Evolutionary conservation across 768 basidiomycete species (phyloP).

Genomic region (Russula lepida): DNA sequence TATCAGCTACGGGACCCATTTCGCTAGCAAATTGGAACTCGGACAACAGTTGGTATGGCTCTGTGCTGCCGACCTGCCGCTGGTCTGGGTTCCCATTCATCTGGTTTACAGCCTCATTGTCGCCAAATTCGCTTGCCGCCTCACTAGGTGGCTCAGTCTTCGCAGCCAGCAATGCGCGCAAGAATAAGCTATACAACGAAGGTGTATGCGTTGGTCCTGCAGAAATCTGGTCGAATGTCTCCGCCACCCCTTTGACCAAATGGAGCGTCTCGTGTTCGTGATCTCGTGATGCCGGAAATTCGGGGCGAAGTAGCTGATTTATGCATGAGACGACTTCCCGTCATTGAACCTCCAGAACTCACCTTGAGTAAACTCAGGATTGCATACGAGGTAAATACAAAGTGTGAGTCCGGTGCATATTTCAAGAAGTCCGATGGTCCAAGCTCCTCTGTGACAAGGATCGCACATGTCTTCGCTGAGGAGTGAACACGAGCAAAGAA

Average conservation of each 20-base stretch:
- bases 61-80: slow-evolving; percentile 2
- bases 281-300: slow-evolving; percentile 69
- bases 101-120: neutral
- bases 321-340: neutral
- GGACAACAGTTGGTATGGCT: slow-evolving; percentile 28
- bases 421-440: slow-evolving; percentile 68
- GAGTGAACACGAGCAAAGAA: slow-evolving; percentile 77
- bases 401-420: slow-evolving; percentile 85
- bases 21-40: slow-evolving; percentile 71
- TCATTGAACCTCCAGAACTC: slow-evolving; percentile 20
- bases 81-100: slow-evolving; percentile 14
- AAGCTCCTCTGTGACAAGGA: slow-evolving; percentile 68
- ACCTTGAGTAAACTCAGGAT: slow-evolving; percentile 91
- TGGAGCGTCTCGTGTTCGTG: slow-evolving; percentile 62
- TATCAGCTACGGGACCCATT: slow-evolving; percentile 78
- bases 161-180: slow-evolving; percentile 67
- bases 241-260: slow-evolving; percentile 74
- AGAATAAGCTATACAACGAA: slow-evolving; percentile 77
- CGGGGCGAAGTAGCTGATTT: slow-evolving; percentile 67
- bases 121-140: slow-evolving; percentile 10
- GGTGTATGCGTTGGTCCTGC: slow-evolving; percentile 81
- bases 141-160: slow-evolving; percentile 27
- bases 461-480: slow-evolving; percentile 60
- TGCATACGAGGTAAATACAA: slow-evolving; percentile 88
- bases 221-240: slow-evolving; percentile 68